Evolutionary conservation across 2,329 filamentous ascomycete genomes (phyloP).

Genomic region (Clonostachys chloroleuca): DNA sequence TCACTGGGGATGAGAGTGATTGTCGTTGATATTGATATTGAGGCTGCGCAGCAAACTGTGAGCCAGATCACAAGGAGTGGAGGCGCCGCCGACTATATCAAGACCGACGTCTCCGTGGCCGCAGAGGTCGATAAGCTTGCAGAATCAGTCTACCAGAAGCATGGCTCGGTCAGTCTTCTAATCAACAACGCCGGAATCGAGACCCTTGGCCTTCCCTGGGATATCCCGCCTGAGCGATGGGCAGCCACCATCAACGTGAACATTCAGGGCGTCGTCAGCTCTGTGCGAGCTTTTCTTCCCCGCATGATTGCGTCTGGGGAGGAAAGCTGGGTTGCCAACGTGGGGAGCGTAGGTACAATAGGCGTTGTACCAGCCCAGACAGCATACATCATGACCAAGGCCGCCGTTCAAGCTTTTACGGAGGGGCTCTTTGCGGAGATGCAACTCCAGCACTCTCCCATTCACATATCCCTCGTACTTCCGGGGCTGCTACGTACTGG

Average conservation of each 20-base stretch:
- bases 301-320: not conserved
- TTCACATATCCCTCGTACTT: not conserved
- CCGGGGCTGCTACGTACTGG: not conserved
- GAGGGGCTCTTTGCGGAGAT: not conserved
- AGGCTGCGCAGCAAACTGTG: not conserved
- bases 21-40: not conserved
- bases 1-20: not conserved
- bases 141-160: not conserved
- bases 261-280: not conserved
- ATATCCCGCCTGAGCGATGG: not conserved
- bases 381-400: not conserved
- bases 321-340: not conserved
- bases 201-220: not conserved
- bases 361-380: not conserved
- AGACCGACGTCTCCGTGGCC: not conserved
- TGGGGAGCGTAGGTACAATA: not conserved
- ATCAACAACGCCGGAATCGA: not conserved
- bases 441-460: not conserved
- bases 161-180: not conserved
- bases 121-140: not conserved
- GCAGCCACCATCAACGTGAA: not conserved
- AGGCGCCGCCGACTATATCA: not conserved
- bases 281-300: not conserved
- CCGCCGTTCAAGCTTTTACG: not conserved
- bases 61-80: not conserved